These are phyloP conservation scores for Boletus insuetus DNA, from an alignment of 768 basidiomycete species.

Conservation along the genomic window DNA sequence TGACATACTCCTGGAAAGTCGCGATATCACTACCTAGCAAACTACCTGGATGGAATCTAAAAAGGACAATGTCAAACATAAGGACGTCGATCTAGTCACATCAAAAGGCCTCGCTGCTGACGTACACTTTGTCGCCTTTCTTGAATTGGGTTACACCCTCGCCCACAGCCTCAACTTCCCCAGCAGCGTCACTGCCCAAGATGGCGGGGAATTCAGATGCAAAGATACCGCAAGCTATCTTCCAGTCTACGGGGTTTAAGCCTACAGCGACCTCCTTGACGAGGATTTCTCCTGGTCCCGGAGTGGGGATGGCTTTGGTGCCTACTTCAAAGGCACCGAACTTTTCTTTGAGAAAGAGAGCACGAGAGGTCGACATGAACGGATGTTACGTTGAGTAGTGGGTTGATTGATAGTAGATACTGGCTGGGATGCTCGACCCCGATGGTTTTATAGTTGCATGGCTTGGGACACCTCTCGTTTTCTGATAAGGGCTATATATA, in stretches of 20 bases:
- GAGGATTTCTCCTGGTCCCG: constrained; percentile 43
- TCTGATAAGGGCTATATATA: no score
- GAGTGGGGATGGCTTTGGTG: constrained; percentile 17
- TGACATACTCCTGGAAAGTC: constrained; percentile 29
- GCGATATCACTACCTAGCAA: constrained; percentile 1
- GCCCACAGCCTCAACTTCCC: constrained; percentile 39
- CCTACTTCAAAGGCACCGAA: constrained; percentile 13
- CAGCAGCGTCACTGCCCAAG: constrained; percentile 39
- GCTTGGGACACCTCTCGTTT: no score
- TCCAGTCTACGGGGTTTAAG: constrained; percentile 46
- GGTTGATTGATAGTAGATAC: background rate
- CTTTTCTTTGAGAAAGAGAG: constrained; percentile 18
- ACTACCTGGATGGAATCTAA: constrained; percentile 19
- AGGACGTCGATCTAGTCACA: background rate
- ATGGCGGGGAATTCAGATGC: constrained; percentile 33
- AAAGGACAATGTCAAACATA: background rate
- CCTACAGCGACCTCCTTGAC: constrained; percentile 40
- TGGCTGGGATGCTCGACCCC: background rate
- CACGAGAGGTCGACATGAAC: constrained; percentile 16
- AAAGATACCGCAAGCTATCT: constrained; percentile 2
- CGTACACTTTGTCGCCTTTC: constrained; percentile 32
- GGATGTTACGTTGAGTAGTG: background rate
- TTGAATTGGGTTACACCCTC: constrained; percentile 35
- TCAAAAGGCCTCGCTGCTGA: background rate
- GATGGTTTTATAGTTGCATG: background rate